Conservation (phyloP, 2,329 filamentous ascomycete species). For the Venturia oleaginea region DNA sequence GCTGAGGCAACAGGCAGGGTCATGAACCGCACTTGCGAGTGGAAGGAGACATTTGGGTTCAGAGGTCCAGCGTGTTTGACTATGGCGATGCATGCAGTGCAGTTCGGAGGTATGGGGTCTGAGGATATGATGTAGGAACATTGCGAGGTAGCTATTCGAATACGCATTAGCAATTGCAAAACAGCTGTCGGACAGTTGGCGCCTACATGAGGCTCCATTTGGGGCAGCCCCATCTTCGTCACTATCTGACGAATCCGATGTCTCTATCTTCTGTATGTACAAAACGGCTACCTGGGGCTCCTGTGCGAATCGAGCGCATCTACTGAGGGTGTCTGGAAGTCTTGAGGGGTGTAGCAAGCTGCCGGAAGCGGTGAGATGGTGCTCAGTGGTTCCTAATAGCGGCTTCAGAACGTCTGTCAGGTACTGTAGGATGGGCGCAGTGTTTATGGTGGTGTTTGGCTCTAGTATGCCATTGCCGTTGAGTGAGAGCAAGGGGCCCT, state of each 20-base stretch:
- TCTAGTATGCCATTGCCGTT: constrained; percentile 28
- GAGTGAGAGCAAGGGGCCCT: constrained; percentile 31
- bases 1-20: constrained; percentile 67
- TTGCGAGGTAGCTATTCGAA: neutral
- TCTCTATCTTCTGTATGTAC: constrained; percentile 57
- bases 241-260: constrained; percentile 41
- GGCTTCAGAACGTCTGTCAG: constrained; percentile 39
- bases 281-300: constrained; percentile 73
- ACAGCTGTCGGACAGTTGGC: neutral
- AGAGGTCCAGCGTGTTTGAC: constrained; percentile 85
- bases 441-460: constrained; percentile 34
- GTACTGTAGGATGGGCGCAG: constrained; percentile 40
- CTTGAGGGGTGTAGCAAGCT: constrained; percentile 70
- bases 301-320: constrained; percentile 80
- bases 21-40: constrained; percentile 83
- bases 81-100: constrained; percentile 76
- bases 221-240: constrained; percentile 3
- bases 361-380: constrained; percentile 70
- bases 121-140: constrained; percentile 63
- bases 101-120: constrained; percentile 73
- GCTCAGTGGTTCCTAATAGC: constrained; percentile 45
- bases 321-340: constrained; percentile 70
- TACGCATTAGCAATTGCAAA: neutral
- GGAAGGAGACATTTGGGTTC: constrained; percentile 71
- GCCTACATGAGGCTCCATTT: constrained; percentile 5